phyloP scores from a whole-genome alignment of 2,329 filamentous ascomycete species.

The Cercospora janseana region DNA sequence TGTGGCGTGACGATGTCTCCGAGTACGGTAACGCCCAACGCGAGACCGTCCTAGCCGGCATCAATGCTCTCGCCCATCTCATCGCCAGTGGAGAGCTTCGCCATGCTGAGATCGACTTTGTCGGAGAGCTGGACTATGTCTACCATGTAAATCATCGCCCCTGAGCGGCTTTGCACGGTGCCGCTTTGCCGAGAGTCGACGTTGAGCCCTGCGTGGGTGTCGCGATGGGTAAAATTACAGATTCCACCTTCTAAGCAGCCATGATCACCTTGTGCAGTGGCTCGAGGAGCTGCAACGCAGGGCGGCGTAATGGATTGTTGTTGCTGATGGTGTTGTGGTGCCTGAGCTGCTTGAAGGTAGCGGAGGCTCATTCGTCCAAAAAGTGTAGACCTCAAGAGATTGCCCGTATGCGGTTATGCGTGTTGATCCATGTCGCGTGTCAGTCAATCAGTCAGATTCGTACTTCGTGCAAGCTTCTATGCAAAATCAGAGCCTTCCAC shows the following conservation, averaged over 20 bases:
- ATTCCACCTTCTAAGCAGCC: slow-evolving; percentile 92
- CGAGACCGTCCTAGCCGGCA: slow-evolving; percentile 81
- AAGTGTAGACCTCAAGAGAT: not conserved
- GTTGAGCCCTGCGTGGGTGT: slow-evolving; percentile 82
- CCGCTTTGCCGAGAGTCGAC: slow-evolving; percentile 83
- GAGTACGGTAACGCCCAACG: slow-evolving; percentile 73
- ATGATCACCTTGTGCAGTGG: slow-evolving; percentile 54
- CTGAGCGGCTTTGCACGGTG: slow-evolving; percentile 73
- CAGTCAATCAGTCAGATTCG: no score
- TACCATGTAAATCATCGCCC: slow-evolving; percentile 90
- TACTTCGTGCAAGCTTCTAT: not conserved
- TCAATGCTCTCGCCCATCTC: slow-evolving; percentile 75
- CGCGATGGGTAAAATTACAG: slow-evolving; percentile 84
- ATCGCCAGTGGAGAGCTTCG: slow-evolving; percentile 77
- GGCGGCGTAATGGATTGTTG: slow-evolving; percentile 35
- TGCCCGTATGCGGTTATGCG: not conserved
- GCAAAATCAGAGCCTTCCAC: not conserved
- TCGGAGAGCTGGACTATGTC: slow-evolving; percentile 78
- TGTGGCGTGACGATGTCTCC: slow-evolving; percentile 81
- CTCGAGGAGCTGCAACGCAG: slow-evolving; percentile 22
- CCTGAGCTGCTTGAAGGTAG: not conserved
- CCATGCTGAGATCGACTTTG: slow-evolving; percentile 75
- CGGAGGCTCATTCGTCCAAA: not conserved
- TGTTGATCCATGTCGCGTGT: no score
- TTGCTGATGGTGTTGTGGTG: slow-evolving; percentile 29